These are phyloP conservation scores for Lactifluus pinguis DNA, from an alignment of 768 basidiomycete species.

Conservation along the genomic window DNA sequence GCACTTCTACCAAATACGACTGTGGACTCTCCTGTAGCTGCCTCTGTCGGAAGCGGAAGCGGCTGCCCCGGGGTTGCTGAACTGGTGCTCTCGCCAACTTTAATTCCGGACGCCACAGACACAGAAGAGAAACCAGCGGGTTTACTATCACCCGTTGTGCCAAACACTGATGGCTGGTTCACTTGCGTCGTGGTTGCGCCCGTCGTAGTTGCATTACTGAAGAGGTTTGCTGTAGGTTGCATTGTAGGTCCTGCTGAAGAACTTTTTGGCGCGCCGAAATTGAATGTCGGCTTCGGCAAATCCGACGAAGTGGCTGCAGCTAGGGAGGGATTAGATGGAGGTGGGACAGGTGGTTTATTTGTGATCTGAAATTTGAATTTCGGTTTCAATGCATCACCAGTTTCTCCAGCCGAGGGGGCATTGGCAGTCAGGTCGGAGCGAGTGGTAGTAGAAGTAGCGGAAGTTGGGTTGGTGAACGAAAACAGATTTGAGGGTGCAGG, in stretches of 20 bases:
- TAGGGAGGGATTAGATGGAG: conserved; percentile 6
- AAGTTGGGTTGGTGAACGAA: neutral
- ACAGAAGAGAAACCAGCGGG: neutral
- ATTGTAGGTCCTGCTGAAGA: neutral
- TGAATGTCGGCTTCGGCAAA: neutral
- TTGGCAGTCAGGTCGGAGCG: neutral
- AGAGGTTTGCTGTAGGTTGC: conserved; percentile 5
- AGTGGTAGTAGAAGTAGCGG: neutral
- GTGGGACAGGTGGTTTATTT: conserved; percentile 8
- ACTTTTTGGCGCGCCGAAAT: neutral
- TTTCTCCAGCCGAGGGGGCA: conserved; percentile 3
- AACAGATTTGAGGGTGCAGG: neutral
- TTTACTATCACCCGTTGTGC: neutral
- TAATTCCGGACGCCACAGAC: neutral
- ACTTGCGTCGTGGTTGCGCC: neutral
- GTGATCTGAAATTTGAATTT: conserved; percentile 21
- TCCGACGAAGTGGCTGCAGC: neutral
- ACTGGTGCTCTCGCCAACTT: neutral
- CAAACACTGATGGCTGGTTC: conserved; percentile 2
- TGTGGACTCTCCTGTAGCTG: neutral
- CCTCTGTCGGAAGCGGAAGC: neutral
- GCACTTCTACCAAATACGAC: neutral
- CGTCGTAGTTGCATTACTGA: conserved; percentile 7
- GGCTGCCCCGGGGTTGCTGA: conserved; percentile 1
- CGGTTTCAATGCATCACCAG: conserved; percentile 8